Percentiles rank a stretch among this genome's conserved stretches.
Conservation (phyloP, 2,329 filamentous ascomycete genomes). For the Sporothrix luriei region DNA sequence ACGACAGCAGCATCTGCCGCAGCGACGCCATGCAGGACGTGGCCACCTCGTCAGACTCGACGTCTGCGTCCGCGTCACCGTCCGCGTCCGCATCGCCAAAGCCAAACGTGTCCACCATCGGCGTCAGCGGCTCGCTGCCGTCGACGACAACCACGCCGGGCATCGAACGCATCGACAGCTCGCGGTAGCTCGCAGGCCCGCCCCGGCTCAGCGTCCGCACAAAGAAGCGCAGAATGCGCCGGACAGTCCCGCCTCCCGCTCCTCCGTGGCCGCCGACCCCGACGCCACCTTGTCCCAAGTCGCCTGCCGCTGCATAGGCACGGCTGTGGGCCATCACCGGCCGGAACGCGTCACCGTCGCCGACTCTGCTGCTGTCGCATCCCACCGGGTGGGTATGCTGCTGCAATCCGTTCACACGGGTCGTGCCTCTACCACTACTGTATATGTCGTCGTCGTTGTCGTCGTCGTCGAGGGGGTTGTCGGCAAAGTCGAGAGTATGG, state of each 20-base stretch:
- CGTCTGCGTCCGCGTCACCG: neutral
- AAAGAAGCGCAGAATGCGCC: conserved; percentile 21
- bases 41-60: neutral
- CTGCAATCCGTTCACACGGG: neutral
- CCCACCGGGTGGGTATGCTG: neutral
- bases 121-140: conserved; percentile 10
- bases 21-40: conserved; percentile 23
- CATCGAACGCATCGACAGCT: conserved; percentile 9
- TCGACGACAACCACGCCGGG: neutral
- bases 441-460: conserved; percentile 23
- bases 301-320: conserved; percentile 19
- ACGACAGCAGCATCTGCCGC: conserved; percentile 62
- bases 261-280: neutral
- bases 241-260: conserved; percentile 11
- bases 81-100: neutral
- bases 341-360: neutral
- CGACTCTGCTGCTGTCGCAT: neutral
- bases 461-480: conserved; percentile 12
- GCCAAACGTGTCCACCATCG: neutral
- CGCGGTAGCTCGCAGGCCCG: conserved; percentile 20
- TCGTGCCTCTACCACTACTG: neutral
- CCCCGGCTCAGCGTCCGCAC: conserved; percentile 12
- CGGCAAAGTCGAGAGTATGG: conserved; percentile 10
- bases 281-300: neutral
- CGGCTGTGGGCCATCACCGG: conserved; percentile 26